A percentile compares a stretch with the other conserved stretches of the same genome.
These are phyloP conservation scores for Andalucia godoyi DNA, from an alignment of 78 protist species.

Conservation along the genomic window DNA sequence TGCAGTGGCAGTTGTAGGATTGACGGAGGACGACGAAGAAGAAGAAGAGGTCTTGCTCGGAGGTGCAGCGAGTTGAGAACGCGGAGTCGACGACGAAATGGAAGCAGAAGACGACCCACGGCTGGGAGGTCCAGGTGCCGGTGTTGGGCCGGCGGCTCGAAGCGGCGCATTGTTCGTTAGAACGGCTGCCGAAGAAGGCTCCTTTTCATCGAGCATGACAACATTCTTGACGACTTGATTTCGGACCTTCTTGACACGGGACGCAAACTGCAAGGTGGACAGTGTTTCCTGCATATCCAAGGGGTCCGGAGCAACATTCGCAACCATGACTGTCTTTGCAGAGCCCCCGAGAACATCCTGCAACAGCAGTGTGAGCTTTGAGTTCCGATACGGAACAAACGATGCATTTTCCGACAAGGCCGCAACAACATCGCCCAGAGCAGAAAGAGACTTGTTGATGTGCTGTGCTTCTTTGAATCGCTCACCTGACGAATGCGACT, in stretches of 20 bases:
- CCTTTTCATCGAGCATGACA: background rate
- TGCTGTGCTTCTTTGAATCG: conserved; percentile 14
- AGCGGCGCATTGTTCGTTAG: too few species aligned
- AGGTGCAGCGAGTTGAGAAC: too few species aligned
- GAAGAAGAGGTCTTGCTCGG: too few species aligned
- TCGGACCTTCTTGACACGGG: conserved; percentile 3
- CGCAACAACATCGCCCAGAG: conserved; percentile 30
- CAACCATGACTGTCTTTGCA: background rate
- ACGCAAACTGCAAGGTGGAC: conserved; percentile 7
- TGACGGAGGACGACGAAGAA: too few species aligned
- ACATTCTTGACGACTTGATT: background rate
- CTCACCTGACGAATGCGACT: conserved; percentile 7
- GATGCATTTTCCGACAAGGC: background rate
- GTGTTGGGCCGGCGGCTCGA: too few species aligned
- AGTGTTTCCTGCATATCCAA: too few species aligned
- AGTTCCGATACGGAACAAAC: conserved; percentile 23
- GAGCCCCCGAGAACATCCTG: conserved; percentile 11
- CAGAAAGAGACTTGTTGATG: conserved; percentile 31
- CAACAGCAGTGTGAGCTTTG: conserved; percentile 26
- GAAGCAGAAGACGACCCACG: too few species aligned
- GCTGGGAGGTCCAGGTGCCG: too few species aligned
- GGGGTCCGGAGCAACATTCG: conserved; percentile 1
- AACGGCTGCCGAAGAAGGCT: too few species aligned
- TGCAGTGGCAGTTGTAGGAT: too few species aligned
- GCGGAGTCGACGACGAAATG: too few species aligned